A percentile compares a stretch with the other conserved stretches of the same genome.
These are phyloP conservation scores for Populus deltoides DNA, from an alignment of 345 rosid genomes.

Conservation along the genomic window DNA sequence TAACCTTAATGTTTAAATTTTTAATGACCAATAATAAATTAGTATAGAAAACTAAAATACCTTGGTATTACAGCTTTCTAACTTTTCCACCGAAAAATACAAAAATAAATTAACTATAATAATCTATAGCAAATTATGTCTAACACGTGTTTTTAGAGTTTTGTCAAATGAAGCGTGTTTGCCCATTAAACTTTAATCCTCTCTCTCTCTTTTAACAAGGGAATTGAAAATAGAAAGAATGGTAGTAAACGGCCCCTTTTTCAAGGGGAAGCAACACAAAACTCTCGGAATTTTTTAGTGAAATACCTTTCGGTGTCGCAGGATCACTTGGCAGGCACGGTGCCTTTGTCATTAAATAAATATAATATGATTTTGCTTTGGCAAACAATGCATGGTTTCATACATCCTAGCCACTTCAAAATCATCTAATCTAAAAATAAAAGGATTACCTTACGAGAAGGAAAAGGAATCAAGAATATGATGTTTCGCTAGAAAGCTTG, in stretches of 20 bases:
- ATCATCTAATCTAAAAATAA: background rate
- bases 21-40: no score
- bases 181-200: background rate
- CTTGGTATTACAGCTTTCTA: no score
- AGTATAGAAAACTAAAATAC: no score
- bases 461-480: background rate
- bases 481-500: background rate
- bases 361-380: background rate
- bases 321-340: conserved; percentile 3
- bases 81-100: no score
- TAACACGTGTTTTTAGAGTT: no score
- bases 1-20: no score
- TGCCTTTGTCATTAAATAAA: background rate
- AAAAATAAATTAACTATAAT: no score
- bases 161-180: background rate
- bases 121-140: no score
- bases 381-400: background rate
- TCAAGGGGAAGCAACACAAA: background rate
- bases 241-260: background rate
- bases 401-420: background rate
- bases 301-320: conserved; percentile 26
- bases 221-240: no score
- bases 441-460: background rate
- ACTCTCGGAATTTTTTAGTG: conserved; percentile 3
- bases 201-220: background rate